A percentile compares a stretch with the other conserved stretches of the same genome.
phyloP scores from a whole-genome alignment of 2,329 filamentous ascomycete species.

The Cladosporium halotolerans region DNA sequence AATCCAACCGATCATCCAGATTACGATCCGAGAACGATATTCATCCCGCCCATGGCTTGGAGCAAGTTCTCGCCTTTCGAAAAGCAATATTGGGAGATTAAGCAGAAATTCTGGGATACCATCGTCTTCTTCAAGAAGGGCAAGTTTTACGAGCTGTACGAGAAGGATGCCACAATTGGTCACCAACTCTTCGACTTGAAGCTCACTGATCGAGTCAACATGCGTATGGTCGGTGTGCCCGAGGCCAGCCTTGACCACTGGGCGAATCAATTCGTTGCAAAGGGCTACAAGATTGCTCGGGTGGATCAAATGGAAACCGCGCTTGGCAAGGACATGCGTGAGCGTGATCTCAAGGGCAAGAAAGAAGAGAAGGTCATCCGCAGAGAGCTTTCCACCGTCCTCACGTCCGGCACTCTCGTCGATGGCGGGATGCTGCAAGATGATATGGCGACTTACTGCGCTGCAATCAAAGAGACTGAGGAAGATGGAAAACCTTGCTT shows the following conservation, averaged over 20 bases:
- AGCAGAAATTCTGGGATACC: constrained; percentile 94
- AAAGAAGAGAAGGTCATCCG: constrained; percentile 91
- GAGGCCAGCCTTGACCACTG: constrained; percentile 93
- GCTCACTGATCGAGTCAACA: constrained; percentile 95
- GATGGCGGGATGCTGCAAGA: constrained; percentile 96
- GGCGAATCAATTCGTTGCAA: constrained; percentile 97
- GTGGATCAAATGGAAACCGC: constrained; percentile 97
- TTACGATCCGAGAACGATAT: constrained; percentile 86
- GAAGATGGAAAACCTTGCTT: constrained; percentile 73
- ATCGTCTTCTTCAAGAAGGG: constrained; percentile 99
- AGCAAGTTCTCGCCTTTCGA: constrained; percentile 86
- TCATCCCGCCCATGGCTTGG: constrained; percentile 76
- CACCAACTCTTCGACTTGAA: constrained; percentile 97
- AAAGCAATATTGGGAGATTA: constrained; percentile 99
- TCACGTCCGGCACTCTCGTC: constrained; percentile 88
- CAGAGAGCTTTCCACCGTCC: constrained; percentile 80
- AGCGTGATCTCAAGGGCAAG: constrained; percentile 59
- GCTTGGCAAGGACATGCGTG: constrained; percentile 96
- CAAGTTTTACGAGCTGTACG: constrained; percentile 97
- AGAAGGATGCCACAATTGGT: constrained; percentile 93
- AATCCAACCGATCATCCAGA: constrained; percentile 75
- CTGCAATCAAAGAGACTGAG: constrained; percentile 72
- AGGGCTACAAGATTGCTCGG: constrained; percentile 92
- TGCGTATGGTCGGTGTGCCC: constrained; percentile 98
- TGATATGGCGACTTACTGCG: constrained; percentile 94